Evolutionary conservation across 2,329 filamentous ascomycete species (phyloP).

Genomic region (Decorospora gaudefroyi): DNA sequence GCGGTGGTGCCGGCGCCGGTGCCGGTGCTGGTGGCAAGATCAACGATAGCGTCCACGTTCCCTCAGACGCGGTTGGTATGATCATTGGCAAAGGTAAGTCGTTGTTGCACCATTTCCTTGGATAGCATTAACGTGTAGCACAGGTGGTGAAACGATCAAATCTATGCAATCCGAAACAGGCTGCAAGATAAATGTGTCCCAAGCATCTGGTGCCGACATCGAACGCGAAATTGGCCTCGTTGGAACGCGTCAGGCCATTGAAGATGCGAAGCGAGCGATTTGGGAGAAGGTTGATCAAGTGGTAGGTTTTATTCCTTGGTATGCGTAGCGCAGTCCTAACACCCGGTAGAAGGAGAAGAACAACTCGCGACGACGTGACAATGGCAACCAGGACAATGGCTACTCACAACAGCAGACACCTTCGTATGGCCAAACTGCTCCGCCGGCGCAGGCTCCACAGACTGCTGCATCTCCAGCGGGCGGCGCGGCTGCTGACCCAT

Average conservation of each 20-base stretch:
- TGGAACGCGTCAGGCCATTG: constrained; percentile 75
- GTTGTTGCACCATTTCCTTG: not conserved
- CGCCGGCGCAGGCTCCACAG: constrained; percentile 34
- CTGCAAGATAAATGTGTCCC: constrained; percentile 94
- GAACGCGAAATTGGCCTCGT: constrained; percentile 87
- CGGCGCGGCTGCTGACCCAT: constrained; percentile 59
- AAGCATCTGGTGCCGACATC: constrained; percentile 75
- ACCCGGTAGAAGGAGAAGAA: constrained; percentile 53
- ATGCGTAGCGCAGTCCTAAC: constrained; percentile 20
- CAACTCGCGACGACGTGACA: constrained; percentile 49
- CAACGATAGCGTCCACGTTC: constrained; percentile 81
- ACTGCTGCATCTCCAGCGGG: constrained; percentile 48
- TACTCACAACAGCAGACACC: constrained; percentile 55
- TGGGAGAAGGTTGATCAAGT: constrained; percentile 91
- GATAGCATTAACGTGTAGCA: constrained; percentile 21
- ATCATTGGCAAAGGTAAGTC: constrained; percentile 80
- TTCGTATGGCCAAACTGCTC: constrained; percentile 45
- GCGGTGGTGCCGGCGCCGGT: constrained; percentile 19
- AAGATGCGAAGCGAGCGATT: constrained; percentile 79
- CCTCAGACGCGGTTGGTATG: constrained; percentile 92
- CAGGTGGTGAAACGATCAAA: constrained; percentile 85
- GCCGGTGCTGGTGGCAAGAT: constrained; percentile 63
- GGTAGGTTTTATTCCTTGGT: constrained; percentile 57
- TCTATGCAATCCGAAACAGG: constrained; percentile 87
- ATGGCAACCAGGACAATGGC: constrained; percentile 47